Percentiles rank a stretch among this genome's conserved stretches.
phyloP scores from a whole-genome alignment of 768 basidiomycete genomes.

The Leucocoprinus leucothites region DNA sequence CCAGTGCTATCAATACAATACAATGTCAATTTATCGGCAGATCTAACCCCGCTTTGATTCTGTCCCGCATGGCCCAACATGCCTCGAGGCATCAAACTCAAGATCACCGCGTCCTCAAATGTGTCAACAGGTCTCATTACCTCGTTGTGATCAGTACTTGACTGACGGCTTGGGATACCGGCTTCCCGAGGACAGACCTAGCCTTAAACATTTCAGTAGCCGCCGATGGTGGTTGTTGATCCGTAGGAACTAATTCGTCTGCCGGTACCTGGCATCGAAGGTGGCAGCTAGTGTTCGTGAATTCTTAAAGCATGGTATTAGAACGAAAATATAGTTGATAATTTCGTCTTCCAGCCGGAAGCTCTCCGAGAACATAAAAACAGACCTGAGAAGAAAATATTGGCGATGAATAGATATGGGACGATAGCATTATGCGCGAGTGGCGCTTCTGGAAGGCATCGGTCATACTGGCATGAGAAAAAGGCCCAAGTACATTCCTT shows the following conservation, averaged over 20 bases:
- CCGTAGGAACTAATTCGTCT: background rate
- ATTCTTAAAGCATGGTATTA: background rate
- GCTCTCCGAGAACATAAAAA: background rate
- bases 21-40: background rate
- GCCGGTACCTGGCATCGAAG: too few species aligned
- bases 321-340: too few species aligned
- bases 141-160: background rate
- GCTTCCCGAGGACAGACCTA: background rate
- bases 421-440: background rate
- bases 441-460: slow-evolving; percentile 4
- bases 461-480: background rate
- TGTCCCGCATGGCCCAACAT: background rate
- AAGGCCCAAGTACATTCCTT: background rate
- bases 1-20: background rate
- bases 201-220: background rate
- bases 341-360: background rate
- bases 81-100: slow-evolving; percentile 11
- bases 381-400: background rate
- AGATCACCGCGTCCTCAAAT: background rate
- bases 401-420: background rate
- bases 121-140: background rate
- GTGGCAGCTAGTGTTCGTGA: background rate
- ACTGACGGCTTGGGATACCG: background rate
- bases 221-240: background rate
- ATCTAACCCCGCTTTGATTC: slow-evolving; percentile 1